Percentiles rank a stretch among this genome's conserved stretches.
These are phyloP conservation scores for Naganishia albida DNA, from an alignment of 1,284 basidiomycete species.

Conservation along the genomic window DNA sequence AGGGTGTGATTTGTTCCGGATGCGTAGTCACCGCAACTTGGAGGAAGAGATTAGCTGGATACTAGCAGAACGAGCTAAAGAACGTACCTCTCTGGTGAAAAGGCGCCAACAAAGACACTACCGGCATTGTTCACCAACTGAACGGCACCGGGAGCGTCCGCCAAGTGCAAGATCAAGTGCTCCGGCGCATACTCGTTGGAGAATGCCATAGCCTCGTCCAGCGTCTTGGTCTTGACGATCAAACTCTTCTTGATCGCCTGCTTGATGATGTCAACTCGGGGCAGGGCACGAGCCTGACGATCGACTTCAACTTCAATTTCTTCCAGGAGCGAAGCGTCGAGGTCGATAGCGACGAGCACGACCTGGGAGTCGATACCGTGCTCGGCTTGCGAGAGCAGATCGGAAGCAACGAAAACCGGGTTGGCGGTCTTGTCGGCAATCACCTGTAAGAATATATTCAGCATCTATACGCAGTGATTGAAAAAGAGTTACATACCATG, in stretches of 20 bases:
- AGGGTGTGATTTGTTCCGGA: constrained; percentile 98
- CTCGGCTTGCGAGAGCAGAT: constrained; percentile 95
- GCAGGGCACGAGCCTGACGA: constrained; percentile 78
- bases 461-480: too few species aligned
- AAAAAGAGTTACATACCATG: constrained; percentile 63
- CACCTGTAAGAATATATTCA: constrained; percentile 61
- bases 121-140: constrained; percentile 82
- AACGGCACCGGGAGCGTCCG: constrained; percentile 68
- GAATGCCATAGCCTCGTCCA: constrained; percentile 80
- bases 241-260: constrained; percentile 89
- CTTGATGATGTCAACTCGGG: constrained; percentile 85
- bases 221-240: constrained; percentile 71
- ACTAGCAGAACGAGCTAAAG: too few species aligned
- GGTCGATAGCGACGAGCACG: constrained; percentile 78
- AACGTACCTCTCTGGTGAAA: constrained; percentile 85
- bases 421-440: constrained; percentile 86
- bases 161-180: constrained; percentile 87
- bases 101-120: constrained; percentile 92
- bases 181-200: constrained; percentile 98
- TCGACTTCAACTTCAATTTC: constrained; percentile 86
- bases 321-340: constrained; percentile 65
- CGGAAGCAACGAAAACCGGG: constrained; percentile 90
- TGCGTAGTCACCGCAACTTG: constrained; percentile 94
- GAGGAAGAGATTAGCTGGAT: constrained; percentile 1
- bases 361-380: constrained; percentile 98